Conservation (phyloP, 345 rosid genomes). For the Dovyalis caffra region DNA sequence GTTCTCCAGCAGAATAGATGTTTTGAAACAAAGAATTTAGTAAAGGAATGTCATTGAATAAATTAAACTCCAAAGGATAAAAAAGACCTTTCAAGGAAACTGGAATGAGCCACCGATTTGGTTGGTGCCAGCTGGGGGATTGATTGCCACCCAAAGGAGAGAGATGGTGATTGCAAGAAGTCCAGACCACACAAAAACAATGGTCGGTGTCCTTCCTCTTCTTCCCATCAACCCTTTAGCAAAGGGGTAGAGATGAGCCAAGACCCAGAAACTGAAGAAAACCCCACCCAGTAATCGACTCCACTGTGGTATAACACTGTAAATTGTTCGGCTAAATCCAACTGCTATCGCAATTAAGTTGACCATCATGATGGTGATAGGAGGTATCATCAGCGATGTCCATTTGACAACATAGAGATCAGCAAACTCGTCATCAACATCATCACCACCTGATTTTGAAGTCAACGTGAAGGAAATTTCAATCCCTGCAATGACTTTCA, state of each 20-base stretch:
- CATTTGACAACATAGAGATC: conserved; percentile 83
- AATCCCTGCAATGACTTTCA: conserved; percentile 88
- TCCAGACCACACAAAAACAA: conserved; percentile 97
- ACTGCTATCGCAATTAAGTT: conserved; percentile 90
- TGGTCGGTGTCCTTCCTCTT: conserved; percentile 94
- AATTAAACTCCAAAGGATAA: conserved; percentile 6
- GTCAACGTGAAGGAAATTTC: conserved; percentile 94
- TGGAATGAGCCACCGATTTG: conserved; percentile 90
- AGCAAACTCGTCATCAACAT: conserved; percentile 86
- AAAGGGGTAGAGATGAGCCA: conserved; percentile 97
- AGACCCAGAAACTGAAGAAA: conserved; percentile 98
- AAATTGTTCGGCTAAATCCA: conserved; percentile 87
- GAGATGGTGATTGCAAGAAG: conserved; percentile 90
- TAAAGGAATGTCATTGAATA: conserved; percentile 19
- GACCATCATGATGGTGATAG: conserved; percentile 87
- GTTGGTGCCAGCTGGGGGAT: conserved; percentile 65
- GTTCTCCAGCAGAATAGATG: conserved; percentile 16
- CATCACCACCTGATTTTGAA: conserved; percentile 84
- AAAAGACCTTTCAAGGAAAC: conserved; percentile 65
- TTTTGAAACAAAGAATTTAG: conserved; percentile 21
- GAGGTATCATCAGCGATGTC: conserved; percentile 91
- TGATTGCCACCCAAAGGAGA: conserved; percentile 96
- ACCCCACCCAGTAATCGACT: conserved; percentile 85
- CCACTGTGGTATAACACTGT: conserved; percentile 85
- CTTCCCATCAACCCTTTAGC: conserved; percentile 98